Conservation (phyloP, 108 stramenopile genomes). For the Fragilariopsis cylindrus region DNA sequence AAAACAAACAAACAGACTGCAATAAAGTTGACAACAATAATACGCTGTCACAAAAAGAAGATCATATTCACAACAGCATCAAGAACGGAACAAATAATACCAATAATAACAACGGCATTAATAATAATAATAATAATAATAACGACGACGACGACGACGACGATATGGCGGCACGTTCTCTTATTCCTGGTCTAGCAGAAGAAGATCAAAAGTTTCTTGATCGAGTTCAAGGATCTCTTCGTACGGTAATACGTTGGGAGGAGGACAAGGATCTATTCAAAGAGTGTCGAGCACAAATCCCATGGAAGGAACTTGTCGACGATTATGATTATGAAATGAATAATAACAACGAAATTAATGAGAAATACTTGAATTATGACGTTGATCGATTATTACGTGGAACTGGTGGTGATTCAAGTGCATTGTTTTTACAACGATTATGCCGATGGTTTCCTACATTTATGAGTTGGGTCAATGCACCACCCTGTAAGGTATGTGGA, state of each 20-base stretch:
- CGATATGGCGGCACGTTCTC: neutral
- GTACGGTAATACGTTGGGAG: constrained; percentile 73
- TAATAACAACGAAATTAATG: constrained; percentile 17
- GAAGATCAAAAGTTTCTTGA: constrained; percentile 30
- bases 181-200: constrained; percentile 6
- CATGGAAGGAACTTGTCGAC: constrained; percentile 46
- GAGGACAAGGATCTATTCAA: constrained; percentile 41
- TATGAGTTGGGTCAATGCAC: constrained; percentile 85
- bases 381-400: constrained; percentile 24
- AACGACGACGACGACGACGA: neutral
- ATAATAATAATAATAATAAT: neutral
- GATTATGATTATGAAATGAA: constrained; percentile 28
- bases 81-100: neutral
- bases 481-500: constrained; percentile 57
- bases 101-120: neutral
- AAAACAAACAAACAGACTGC: neutral
- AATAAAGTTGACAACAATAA: neutral
- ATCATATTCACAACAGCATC: neutral
- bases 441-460: constrained; percentile 67
- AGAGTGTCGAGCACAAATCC: constrained; percentile 58
- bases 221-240: constrained; percentile 27
- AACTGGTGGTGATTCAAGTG: constrained; percentile 27
- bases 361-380: constrained; percentile 23
- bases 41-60: neutral
- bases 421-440: constrained; percentile 69